phyloP scores from a whole-genome alignment of 2,329 filamentous ascomycete genomes.

The Trichoderma semiorbis region DNA sequence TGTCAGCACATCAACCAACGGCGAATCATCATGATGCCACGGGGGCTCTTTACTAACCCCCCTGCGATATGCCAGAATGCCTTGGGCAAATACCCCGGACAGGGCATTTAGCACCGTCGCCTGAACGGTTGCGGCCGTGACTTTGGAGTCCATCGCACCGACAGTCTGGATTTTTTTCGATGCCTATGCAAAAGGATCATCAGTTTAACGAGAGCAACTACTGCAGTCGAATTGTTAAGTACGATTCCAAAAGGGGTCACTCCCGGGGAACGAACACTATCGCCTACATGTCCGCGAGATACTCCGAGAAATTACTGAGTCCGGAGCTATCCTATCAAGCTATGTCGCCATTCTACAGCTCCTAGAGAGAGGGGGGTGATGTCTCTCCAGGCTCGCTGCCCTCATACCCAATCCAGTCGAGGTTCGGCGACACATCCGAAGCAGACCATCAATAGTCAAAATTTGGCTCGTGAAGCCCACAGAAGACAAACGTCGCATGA shows the following conservation, averaged over 20 bases:
- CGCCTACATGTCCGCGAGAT: slow-evolving; percentile 2
- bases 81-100: slow-evolving; percentile 13
- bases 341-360: background rate
- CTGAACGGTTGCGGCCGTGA: slow-evolving; percentile 10
- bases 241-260: background rate
- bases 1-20: background rate
- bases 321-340: background rate
- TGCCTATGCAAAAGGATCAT: background rate
- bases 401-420: background rate
- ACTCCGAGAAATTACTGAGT: background rate
- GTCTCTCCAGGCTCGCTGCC: background rate
- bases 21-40: background rate
- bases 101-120: slow-evolving; percentile 12
- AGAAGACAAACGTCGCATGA: background rate
- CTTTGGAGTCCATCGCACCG: slow-evolving; percentile 13
- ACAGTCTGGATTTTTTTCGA: background rate
- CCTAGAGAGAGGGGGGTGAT: background rate
- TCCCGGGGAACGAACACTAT: background rate
- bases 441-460: background rate
- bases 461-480: background rate
- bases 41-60: background rate
- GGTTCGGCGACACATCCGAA: background rate
- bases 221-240: background rate
- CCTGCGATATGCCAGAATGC: slow-evolving; percentile 12
- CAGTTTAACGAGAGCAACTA: background rate